phyloP scores from a whole-genome alignment of 148 eudicot genomes.

The Vaccinium corymbosum region DNA sequence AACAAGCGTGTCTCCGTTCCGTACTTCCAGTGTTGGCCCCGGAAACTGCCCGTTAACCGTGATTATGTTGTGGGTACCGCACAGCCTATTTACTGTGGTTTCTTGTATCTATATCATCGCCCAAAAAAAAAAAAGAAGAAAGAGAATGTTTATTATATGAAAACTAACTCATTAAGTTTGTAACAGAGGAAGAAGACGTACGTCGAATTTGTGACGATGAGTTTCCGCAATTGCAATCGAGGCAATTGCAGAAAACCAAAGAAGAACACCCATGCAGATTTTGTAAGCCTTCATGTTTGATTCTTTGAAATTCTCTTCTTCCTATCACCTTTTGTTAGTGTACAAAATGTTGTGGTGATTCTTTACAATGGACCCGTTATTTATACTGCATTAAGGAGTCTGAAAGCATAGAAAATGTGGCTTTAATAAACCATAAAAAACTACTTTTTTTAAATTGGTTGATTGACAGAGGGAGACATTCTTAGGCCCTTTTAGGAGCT shows the following conservation, averaged over 20 bases:
- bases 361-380: neutral
- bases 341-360: neutral
- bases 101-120: slow-evolving; percentile 53
- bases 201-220: slow-evolving; percentile 57
- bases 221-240: slow-evolving; percentile 48
- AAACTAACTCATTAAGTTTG: neutral
- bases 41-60: slow-evolving; percentile 92
- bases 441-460: neutral
- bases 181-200: slow-evolving; percentile 29
- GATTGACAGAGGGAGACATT: slow-evolving; percentile 5
- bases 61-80: slow-evolving; percentile 54
- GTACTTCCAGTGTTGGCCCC: slow-evolving; percentile 68
- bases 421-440: neutral
- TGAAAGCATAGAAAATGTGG: neutral
- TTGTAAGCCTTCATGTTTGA: slow-evolving; percentile 31
- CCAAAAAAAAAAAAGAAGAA: neutral
- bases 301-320: neutral
- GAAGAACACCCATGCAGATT: slow-evolving; percentile 17
- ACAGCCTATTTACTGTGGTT: slow-evolving; percentile 61
- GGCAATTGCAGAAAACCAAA: slow-evolving; percentile 30
- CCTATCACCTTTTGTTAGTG: neutral
- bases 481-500: slow-evolving; percentile 22
- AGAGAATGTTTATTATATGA: neutral
- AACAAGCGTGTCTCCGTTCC: slow-evolving; percentile 68
- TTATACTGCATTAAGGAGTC: slow-evolving; percentile 1